Evolutionary conservation across 768 basidiomycete species (phyloP), one percentile per base, ranked within the genome.

Genomic region (Hypsizygus marmoreus): DNA sequence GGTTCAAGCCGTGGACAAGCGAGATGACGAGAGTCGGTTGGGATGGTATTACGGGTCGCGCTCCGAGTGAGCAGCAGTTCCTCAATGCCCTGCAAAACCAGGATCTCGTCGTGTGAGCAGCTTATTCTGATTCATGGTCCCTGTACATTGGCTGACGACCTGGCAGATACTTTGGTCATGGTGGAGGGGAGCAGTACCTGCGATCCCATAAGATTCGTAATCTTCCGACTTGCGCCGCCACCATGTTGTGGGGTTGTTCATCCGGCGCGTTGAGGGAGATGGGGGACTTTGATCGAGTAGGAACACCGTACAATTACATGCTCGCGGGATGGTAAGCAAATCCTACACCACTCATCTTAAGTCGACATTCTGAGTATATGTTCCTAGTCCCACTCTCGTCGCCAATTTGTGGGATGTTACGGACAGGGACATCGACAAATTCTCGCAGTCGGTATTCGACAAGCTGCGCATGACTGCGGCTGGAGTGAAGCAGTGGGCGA

Each of bases 371-470:
- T 50, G 40, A 45, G 32, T 11, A 28, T 25, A 14, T 28, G 37
- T 42, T 31, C 3, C 49, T 30, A 94, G 95, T 51, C 95, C 97
- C 13, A 88, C 93, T 1, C 75, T 98, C 24, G 82, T 97, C 10
- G 97, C 91, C 0, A 97, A 95, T 59, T 71, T 98, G 4, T 99
- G 97, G 97, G 97, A 98, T 58, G 97, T 98, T 6, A 98, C 95
- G 0, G 97, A 99, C 71, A 80, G 86, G 35, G 97, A 99, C 60
- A 95, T 98, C 57, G 95, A 99, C 73, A 89, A 89, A 55, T 83
- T 97, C 52, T 87, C 94, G 2, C 81, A 86, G 50, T 72, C 84
- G 0, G 93, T 97, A 12, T 86, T 97, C 56, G 82, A 85, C 52
- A 79, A 82, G 53, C 64, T 95, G 20, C 70, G 71, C 2, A 69